phyloP scores from a whole-genome alignment of 2,329 filamentous ascomycete species.

The Colletotrichum siamense region DNA sequence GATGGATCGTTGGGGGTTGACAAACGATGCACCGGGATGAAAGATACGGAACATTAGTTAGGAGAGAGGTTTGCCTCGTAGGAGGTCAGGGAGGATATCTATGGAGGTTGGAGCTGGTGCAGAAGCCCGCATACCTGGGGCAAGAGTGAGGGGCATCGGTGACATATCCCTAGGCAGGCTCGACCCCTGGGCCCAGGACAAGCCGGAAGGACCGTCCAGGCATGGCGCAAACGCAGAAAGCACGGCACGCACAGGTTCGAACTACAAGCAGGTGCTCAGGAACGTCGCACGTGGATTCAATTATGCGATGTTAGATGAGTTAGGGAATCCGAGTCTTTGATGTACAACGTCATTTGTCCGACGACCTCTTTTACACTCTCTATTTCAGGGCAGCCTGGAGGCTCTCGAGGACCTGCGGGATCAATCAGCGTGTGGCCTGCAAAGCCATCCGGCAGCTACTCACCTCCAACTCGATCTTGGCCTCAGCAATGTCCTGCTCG shows the following conservation, averaged over 20 bases:
- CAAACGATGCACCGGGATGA: neutral
- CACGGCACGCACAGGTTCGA: neutral
- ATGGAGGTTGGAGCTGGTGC: neutral
- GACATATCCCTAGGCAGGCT: neutral
- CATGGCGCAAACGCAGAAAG: neutral
- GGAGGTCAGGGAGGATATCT: conserved; percentile 13
- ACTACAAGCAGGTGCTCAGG: neutral
- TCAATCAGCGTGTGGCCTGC: conserved; percentile 38
- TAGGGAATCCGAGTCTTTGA: conserved; percentile 34
- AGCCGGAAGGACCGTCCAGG: neutral
- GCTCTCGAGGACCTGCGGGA: conserved; percentile 76
- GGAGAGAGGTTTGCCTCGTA: conserved; percentile 13
- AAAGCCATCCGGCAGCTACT: conserved; percentile 26
- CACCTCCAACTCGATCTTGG: conserved; percentile 99
- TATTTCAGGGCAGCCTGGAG: conserved; percentile 84
- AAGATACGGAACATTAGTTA: conserved; percentile 7
- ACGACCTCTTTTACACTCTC: conserved; percentile 50
- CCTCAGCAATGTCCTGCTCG: conserved; percentile 97
- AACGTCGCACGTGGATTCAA: conserved; percentile 24
- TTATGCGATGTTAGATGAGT: conserved; percentile 24
- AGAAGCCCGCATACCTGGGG: neutral
- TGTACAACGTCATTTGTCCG: conserved; percentile 45
- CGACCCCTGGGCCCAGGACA: neutral
- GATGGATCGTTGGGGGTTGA: neutral
- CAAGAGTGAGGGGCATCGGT: neutral